Conservation (phyloP, 352 stramenopile genomes). For the Aphanomyces invadans region DNA sequence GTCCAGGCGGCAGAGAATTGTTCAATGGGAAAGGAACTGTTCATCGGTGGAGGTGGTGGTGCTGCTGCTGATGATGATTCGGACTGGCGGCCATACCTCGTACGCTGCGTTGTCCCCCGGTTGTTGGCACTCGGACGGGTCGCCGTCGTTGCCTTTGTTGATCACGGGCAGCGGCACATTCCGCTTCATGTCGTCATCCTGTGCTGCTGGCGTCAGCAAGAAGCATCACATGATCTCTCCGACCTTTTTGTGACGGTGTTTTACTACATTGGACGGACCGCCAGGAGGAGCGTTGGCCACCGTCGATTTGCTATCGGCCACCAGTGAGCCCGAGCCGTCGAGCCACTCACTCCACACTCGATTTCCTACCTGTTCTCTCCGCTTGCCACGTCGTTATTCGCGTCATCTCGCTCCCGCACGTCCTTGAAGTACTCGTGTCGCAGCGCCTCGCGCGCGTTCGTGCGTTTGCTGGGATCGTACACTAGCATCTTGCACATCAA, state of each 20-base stretch:
- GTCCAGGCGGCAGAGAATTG: too few species aligned
- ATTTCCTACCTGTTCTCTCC: neutral
- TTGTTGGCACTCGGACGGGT: neutral
- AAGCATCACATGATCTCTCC: too few species aligned
- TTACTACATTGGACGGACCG: neutral
- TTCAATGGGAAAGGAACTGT: too few species aligned
- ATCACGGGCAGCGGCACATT: conserved; percentile 4
- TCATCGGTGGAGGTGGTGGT: too few species aligned
- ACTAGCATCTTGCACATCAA: conserved; percentile 82
- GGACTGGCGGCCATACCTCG: too few species aligned
- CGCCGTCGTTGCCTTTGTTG: neutral
- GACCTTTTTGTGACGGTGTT: conserved; percentile 18
- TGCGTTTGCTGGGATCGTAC: conserved; percentile 85
- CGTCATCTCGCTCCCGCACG: conserved; percentile 67
- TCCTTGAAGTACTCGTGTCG: conserved; percentile 87
- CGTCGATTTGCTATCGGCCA: conserved; percentile 17
- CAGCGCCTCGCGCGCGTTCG: conserved; percentile 85
- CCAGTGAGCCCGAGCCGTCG: too few species aligned
- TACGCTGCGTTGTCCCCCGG: conserved; percentile 6
- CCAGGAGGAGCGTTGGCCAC: neutral
- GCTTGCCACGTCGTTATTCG: neutral
- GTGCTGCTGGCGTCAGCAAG: too few species aligned
- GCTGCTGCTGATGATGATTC: too few species aligned
- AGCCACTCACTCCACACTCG: too few species aligned
- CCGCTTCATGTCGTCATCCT: conserved; percentile 13